Conservation (phyloP, 116 monocot species). For the Papilionanthe hybrid region DNA sequence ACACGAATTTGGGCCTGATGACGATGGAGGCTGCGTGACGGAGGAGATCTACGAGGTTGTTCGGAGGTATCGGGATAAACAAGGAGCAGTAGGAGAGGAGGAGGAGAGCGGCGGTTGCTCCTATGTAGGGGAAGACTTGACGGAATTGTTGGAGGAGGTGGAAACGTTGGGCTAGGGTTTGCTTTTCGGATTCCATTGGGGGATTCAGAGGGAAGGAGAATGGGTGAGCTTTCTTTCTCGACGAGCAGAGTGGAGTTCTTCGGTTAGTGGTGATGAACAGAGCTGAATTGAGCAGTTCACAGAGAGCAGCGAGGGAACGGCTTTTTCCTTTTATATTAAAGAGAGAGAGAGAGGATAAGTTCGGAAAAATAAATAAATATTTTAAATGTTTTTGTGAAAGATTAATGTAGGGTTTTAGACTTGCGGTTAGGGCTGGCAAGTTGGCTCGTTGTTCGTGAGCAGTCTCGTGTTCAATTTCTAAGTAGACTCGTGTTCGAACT, state of each 20-base stretch:
- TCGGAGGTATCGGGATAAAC: not conserved
- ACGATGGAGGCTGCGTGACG: conserved; percentile 15
- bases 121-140: conserved; percentile 10
- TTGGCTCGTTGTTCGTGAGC: no score
- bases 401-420: no score
- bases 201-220: not conserved
- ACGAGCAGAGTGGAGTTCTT: not conserved
- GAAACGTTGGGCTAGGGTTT: not conserved
- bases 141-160: not conserved
- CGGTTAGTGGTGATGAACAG: not conserved
- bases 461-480: no score
- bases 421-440: no score
- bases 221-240: no score
- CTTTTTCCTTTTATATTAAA: not conserved
- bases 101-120: not conserved
- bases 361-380: no score
- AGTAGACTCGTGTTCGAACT: no score
- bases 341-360: no score
- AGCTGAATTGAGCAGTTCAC: not conserved
- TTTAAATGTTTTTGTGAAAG: no score
- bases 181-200: not conserved
- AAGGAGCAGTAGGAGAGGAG: conserved; percentile 6
- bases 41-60: conserved; percentile 16
- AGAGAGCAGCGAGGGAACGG: not conserved
- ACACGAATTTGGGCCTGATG: conserved; percentile 26